A percentile compares a stretch with the other conserved stretches of the same genome.
phyloP scores from a whole-genome alignment of 2,329 filamentous ascomycete species.

The Bipolaris gigantea region DNA sequence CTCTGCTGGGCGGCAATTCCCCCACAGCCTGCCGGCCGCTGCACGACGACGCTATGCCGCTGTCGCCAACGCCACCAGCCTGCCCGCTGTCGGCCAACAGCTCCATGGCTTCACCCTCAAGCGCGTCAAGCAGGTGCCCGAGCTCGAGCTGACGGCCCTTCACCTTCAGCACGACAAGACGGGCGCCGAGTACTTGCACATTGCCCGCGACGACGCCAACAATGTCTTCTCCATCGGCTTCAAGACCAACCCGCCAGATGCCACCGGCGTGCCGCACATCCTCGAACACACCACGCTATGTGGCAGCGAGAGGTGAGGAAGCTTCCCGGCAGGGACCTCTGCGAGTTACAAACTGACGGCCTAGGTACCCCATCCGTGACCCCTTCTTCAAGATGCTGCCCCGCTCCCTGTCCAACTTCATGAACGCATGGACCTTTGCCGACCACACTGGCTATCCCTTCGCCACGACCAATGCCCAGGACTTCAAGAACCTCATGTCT shows the following conservation, averaged over 20 bases:
- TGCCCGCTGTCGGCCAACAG: constrained; percentile 78
- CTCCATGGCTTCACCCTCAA: constrained; percentile 92
- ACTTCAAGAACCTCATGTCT: constrained; percentile 93
- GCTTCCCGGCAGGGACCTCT: too few relatives aligned
- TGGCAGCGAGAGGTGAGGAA: constrained; percentile 80
- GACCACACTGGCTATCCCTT: constrained; percentile 98
- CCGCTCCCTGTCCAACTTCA: constrained; percentile 97
- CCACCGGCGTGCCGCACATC: constrained; percentile 95
- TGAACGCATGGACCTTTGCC: constrained; percentile 97
- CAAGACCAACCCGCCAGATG: constrained; percentile 97
- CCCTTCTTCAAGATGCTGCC: constrained; percentile 99
- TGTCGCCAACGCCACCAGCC: constrained; percentile 73
- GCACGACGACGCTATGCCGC: constrained; percentile 56
- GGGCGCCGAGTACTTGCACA: constrained; percentile 91
- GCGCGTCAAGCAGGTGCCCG: constrained; percentile 87
- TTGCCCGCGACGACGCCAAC: constrained; percentile 93
- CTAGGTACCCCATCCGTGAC: constrained; percentile 91
- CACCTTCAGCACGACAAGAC: constrained; percentile 94
- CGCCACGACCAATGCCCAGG: constrained; percentile 91
- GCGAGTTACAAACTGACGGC: constrained; percentile 8
- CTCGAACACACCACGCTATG: constrained; percentile 96
- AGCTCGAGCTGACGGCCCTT: constrained; percentile 88
- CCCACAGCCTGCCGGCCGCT: constrained; percentile 13
- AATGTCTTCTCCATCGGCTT: constrained; percentile 99
- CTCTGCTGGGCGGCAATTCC: constrained; percentile 37